phyloP scores from a whole-genome alignment of 2,329 filamentous ascomycete genomes.

The Fusarium clavum region DNA sequence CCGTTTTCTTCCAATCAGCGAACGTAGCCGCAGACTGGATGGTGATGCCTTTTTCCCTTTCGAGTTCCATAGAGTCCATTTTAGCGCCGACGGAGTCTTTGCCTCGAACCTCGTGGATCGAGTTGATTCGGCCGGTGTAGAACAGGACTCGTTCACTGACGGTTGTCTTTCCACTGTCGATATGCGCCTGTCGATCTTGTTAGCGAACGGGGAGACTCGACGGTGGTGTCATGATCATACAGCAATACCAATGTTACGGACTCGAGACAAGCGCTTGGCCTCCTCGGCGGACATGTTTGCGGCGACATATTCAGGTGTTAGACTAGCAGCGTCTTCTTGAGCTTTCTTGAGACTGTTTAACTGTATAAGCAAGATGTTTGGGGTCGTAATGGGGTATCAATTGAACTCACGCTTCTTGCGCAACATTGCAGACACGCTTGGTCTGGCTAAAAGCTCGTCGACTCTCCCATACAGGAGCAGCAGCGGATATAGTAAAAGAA shows the following conservation, averaged over 20 bases:
- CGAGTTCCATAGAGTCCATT: slow-evolving; percentile 99
- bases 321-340: slow-evolving; percentile 63
- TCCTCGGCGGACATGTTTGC: slow-evolving; percentile 86
- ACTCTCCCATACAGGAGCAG: slow-evolving; percentile 40
- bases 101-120: slow-evolving; percentile 96
- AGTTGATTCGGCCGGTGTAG: slow-evolving; percentile 96
- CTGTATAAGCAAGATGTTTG: slow-evolving; percentile 29
- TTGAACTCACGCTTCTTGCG: slow-evolving; percentile 56
- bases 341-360: slow-evolving; percentile 60
- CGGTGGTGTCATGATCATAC: slow-evolving; percentile 59
- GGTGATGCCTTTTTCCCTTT: slow-evolving; percentile 98
- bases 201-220: slow-evolving; percentile 15
- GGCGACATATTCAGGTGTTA: slow-evolving; percentile 72
- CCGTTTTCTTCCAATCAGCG: slow-evolving; percentile 93
- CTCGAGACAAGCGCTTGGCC: slow-evolving; percentile 78
- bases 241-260: slow-evolving; percentile 98
- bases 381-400: background rate
- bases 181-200: slow-evolving; percentile 76
- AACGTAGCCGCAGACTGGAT: slow-evolving; percentile 99
- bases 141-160: slow-evolving; percentile 96
- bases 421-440: slow-evolving; percentile 48
- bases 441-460: slow-evolving; percentile 53
- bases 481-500: slow-evolving; percentile 44
- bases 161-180: slow-evolving; percentile 98
- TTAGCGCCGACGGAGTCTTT: slow-evolving; percentile 96